Evolutionary conservation across 208 protist genomes (phyloP), one percentile per base, ranked within the genome.

Genomic region (Trypanosoma lewisi): DNA sequence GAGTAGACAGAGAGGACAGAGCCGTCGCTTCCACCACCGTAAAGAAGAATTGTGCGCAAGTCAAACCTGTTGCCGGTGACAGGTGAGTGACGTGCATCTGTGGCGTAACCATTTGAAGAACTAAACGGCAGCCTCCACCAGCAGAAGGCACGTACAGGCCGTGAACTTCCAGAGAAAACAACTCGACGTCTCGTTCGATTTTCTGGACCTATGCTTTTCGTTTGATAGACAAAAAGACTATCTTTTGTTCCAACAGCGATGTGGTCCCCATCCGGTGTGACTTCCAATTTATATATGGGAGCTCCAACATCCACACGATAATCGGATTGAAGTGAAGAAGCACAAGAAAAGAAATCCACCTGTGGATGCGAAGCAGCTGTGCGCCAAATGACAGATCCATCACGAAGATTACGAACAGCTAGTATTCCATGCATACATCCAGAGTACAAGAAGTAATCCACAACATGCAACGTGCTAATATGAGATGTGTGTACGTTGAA

Each of bases 221-320:
- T 61, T 34, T 73, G 62, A 41, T 73, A 80, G 9, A 80, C 25
- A 45, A 76, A 57, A 9, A 80, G 63, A 52, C 67, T 63, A 36
- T 70, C 54, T 31, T 49, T 60, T 37, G 74, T 80, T 9, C 74
- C 74, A 50, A 80, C 63, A 16, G 74, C 74, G 19, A 80, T 67
- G 44, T 70, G 67, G n/a, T 75, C 53, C 23, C 58, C 62, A 53
- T 75, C 69, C 14, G 45, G 53, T n/a, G 68, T 67, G 2, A 76
- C 62, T 30, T 75, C 67, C 21, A 80, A 2, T 31, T 57, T 61
- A 49, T 70, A 80, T 57, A 80, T 80, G 31, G 74, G 74, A 1
- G 53, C 55, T 8, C 74, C 69, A 33, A 80, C 63, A 63, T 64
- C 25, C 37, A 75, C 55, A 17, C 11, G 9, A 30, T n/a, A 53